Evolutionary conservation across 2,329 filamentous ascomycete species (phyloP).

Genomic region (Orbilia oligospora): DNA sequence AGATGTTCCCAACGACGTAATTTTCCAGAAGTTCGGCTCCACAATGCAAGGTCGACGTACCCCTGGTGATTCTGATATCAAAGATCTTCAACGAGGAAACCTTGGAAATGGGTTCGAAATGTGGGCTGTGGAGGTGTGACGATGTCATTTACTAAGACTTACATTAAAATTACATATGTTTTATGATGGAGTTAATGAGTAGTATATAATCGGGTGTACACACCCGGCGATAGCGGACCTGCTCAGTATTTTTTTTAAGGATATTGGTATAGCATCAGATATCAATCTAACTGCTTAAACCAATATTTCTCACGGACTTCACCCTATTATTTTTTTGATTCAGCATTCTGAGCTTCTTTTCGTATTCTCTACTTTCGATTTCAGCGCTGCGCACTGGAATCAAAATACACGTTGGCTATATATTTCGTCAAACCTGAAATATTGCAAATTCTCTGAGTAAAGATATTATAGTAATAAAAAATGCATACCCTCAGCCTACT

Average conservation of each 20-base stretch:
- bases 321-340: no score
- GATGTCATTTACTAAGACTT: slow-evolving; percentile 28
- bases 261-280: no score
- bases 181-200: no score
- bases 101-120: slow-evolving; percentile 25
- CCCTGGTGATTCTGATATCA: slow-evolving; percentile 37
- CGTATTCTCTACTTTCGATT: no score
- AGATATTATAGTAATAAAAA: background rate
- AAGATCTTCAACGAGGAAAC: slow-evolving; percentile 45
- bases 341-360: no score
- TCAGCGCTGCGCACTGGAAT: no score
- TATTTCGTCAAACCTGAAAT: no score
- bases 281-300: no score
- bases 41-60: background rate
- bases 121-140: slow-evolving; percentile 31
- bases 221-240: background rate
- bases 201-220: background rate
- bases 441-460: no score
- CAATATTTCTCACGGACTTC: no score
- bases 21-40: slow-evolving; percentile 35
- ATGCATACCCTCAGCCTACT: background rate
- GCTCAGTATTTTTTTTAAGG: no score
- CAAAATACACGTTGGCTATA: no score
- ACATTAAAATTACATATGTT: background rate
- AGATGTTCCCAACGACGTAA: slow-evolving; percentile 44